These are phyloP conservation scores for Coemansia sp. DNA, from an alignment of 192 early-diverging fungal species.

Conservation along the genomic window DNA sequence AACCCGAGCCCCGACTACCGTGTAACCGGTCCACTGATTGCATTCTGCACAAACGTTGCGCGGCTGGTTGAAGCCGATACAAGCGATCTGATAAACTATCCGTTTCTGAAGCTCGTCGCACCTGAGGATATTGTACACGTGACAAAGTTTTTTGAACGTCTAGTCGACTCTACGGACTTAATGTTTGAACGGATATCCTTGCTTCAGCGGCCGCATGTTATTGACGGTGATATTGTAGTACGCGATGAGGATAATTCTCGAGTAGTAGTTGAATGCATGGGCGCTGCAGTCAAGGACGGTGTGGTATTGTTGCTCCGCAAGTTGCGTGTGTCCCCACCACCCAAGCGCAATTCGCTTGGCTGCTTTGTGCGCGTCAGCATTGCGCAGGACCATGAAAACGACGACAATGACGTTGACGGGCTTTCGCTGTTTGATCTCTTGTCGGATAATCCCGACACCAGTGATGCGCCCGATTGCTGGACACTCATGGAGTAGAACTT, in stretches of 20 bases:
- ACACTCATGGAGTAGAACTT: too few species aligned
- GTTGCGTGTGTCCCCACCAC: too few species aligned
- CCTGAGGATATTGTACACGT: constrained; percentile 36
- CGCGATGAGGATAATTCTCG: constrained; percentile 24
- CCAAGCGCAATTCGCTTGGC: too few species aligned
- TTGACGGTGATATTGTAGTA: constrained; percentile 34
- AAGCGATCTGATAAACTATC: constrained; percentile 27
- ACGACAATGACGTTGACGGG: too few species aligned
- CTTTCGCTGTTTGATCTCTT: too few species aligned
- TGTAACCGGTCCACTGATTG: constrained; percentile 26
- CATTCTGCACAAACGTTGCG: constrained; percentile 33
- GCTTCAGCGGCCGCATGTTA: constrained; percentile 31
- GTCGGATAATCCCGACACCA: too few species aligned
- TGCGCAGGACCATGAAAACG: too few species aligned
- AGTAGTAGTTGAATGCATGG: constrained; percentile 35
- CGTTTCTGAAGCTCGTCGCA: constrained; percentile 43
- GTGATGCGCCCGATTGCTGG: too few species aligned
- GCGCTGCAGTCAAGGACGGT: too few species aligned
- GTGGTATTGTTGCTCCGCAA: too few species aligned
- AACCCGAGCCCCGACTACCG: not conserved
- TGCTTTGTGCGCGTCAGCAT: too few species aligned
- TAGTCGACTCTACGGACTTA: constrained; percentile 26
- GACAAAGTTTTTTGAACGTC: constrained; percentile 32
- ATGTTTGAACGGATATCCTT: constrained; percentile 35
- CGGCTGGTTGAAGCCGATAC: constrained; percentile 37